These are phyloP conservation scores for Pseudocohnilembus persalinus DNA, from an alignment of 169 alveolate genomes.

Conservation along the genomic window DNA sequence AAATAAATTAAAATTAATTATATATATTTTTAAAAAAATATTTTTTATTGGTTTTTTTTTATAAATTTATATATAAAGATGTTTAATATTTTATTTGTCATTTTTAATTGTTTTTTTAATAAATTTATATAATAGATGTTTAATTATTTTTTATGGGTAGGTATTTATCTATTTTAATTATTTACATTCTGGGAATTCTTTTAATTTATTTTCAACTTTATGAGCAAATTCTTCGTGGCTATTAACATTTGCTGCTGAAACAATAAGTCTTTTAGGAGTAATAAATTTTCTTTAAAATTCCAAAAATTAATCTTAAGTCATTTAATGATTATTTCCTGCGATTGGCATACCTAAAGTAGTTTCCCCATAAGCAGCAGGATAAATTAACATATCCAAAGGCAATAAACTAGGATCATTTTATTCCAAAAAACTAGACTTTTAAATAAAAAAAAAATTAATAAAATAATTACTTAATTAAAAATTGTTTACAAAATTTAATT, in stretches of 20 bases:
- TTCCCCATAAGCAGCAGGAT: constrained; percentile 24
- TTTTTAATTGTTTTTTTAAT: not conserved
- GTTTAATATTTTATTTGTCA: not conserved
- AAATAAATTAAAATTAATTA: not conserved
- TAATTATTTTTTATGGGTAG: no score
- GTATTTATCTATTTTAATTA: no score
- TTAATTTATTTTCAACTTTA: not conserved
- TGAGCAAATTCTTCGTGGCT: constrained; percentile 40
- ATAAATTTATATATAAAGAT: not conserved
- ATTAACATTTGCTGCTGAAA: constrained; percentile 41
- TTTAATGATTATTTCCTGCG: constrained; percentile 13
- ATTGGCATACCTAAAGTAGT: constrained; percentile 36
- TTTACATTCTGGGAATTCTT: constrained; percentile 19
- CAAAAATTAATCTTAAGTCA: constrained; percentile 16
- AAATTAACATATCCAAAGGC: constrained; percentile 1
- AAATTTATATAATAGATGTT: not conserved
- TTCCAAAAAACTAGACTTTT: constrained; percentile 1
- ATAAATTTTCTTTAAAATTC: constrained; percentile 14
- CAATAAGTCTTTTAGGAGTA: constrained; percentile 35
- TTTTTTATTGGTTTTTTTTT: not conserved
- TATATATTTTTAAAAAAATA: not conserved
- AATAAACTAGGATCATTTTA: not conserved
- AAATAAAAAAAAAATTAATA: not conserved
- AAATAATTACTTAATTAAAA: not conserved
- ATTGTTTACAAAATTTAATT: constrained; percentile 13